phyloP scores from a whole-genome alignment of 225 moss, liverwort and hornwort genomes.

The Sphagnum tenellum region DNA sequence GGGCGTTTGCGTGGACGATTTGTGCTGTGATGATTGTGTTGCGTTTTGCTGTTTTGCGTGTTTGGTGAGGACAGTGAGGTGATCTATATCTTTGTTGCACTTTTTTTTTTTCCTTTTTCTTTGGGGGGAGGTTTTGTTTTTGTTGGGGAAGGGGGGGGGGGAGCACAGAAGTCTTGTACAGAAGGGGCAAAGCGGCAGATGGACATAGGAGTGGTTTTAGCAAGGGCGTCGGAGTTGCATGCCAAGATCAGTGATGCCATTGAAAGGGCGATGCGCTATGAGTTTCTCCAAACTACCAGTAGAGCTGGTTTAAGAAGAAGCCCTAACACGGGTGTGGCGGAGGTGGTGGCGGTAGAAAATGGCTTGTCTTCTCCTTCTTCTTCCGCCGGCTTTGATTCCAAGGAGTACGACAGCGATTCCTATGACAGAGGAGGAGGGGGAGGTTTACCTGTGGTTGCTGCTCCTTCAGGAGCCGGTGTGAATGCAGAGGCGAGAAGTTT shows the following conservation, averaged over 20 bases:
- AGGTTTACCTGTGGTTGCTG: constrained; percentile 2
- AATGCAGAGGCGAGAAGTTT: constrained; percentile 82
- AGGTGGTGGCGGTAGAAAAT: constrained; percentile 2
- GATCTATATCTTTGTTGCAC: no score
- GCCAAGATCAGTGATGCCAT: constrained; percentile 91
- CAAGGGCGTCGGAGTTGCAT: constrained; percentile 87
- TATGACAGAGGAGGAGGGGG: constrained; percentile 18
- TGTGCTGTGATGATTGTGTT: no score
- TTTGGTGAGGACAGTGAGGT: no score
- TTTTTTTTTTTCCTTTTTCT: no score
- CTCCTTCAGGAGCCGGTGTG: constrained; percentile 8
- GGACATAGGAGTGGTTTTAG: constrained; percentile 85
- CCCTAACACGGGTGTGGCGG: constrained; percentile 9
- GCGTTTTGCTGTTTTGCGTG: no score
- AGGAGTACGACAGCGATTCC: constrained; percentile 28
- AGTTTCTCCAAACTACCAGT: constrained; percentile 50
- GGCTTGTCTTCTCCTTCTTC: constrained; percentile 1
- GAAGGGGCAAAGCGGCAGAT: no score
- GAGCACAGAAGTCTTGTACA: no score
- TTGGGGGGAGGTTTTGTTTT: no score
- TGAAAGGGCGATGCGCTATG: constrained; percentile 76
- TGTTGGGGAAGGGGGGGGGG: no score
- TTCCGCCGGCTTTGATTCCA: constrained; percentile 1
- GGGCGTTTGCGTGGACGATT: no score
- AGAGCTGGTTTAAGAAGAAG: constrained; percentile 15